A percentile compares a stretch with the other conserved stretches of the same genome.
These are phyloP conservation scores for Linum lewisii DNA, from an alignment of 345 rosid species.

Conservation along the genomic window DNA sequence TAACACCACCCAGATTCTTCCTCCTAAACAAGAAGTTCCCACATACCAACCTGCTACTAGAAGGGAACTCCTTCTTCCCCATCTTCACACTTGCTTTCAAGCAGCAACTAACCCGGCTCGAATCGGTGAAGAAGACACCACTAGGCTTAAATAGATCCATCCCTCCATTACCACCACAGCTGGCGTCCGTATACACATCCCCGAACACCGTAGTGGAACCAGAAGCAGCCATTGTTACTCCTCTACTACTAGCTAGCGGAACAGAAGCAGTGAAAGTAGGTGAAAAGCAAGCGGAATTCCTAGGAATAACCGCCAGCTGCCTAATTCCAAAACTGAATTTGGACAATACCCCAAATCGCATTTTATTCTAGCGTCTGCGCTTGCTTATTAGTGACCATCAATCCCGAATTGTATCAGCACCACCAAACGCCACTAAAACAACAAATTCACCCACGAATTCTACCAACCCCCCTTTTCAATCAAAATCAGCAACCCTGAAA, in stretches of 20 bases:
- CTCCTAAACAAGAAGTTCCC: slow-evolving; percentile 28
- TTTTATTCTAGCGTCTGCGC: slow-evolving; percentile 20
- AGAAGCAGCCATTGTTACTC: slow-evolving; percentile 55
- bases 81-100: slow-evolving; percentile 37
- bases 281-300: slow-evolving; percentile 16
- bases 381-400: too few species aligned
- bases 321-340: slow-evolving; percentile 41
- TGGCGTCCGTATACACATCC: slow-evolving; percentile 50
- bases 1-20: slow-evolving; percentile 16
- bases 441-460: too few species aligned
- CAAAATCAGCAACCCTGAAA: too few species aligned
- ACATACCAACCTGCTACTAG: slow-evolving; percentile 30
- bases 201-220: slow-evolving; percentile 58
- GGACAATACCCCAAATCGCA: slow-evolving; percentile 47
- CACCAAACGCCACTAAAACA: too few species aligned
- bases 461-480: too few species aligned
- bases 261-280: slow-evolving; percentile 2
- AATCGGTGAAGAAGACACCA: slow-evolving; percentile 42
- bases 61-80: slow-evolving; percentile 25
- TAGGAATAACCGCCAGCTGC: slow-evolving; percentile 19
- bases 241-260: slow-evolving; percentile 10
- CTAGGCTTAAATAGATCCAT: slow-evolving; percentile 44
- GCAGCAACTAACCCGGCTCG: slow-evolving; percentile 27
- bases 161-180: slow-evolving; percentile 39
- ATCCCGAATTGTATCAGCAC: too few species aligned